Evolutionary conservation across 164 flowering plant species (phyloP), one percentile per base, ranked within the genome.

Genomic region (Umbellularia californica): DNA sequence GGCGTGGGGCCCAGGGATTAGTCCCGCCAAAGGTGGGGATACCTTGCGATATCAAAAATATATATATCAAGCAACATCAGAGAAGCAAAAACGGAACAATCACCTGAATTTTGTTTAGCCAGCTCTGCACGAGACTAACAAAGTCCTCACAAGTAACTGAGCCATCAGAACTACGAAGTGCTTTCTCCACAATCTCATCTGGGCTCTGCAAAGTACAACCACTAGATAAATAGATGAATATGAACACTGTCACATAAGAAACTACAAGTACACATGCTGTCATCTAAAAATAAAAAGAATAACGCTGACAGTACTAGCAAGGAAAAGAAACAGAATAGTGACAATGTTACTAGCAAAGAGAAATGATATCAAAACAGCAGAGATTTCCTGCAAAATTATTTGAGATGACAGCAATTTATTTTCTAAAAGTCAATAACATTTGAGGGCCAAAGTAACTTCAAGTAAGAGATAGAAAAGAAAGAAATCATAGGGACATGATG

Each of bases 51-150:
- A 3, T 30, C 5, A 30, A 30, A 30, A 30, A 30, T 3, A 30
- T 30, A 30, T 3, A 35, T 7, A 35, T 35, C 47, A 35, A 35
- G 47, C 1, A 35, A 35, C 47, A 55, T 55, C n/a, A 55, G 60
- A 55, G 60, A 55, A 55, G 60, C 4, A 55, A 55, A 55, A 55
- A 55, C 0, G 5, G 60, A 3, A 20, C 35, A 58, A 68, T 62
- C 75, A 95, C 99, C 99, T 94, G 92, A 77, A 96, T 82, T 84
- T 92, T 94, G 77, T 71, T 85, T 68, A 96, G 85, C 94, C 98
- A 94, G 66, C 86, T 77, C 82, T 87, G 99, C 69, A 87, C 98
- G 77, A 88, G 83, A 80, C 86, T 81, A 77, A 96, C 92, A 83
- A 96, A 96, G 83, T 96, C 98, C 78, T 91, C 92, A 82, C 97